These are phyloP conservation scores for Colletotrichum trifolii DNA, from an alignment of 2,329 filamentous ascomycete species.

Conservation along the genomic window DNA sequence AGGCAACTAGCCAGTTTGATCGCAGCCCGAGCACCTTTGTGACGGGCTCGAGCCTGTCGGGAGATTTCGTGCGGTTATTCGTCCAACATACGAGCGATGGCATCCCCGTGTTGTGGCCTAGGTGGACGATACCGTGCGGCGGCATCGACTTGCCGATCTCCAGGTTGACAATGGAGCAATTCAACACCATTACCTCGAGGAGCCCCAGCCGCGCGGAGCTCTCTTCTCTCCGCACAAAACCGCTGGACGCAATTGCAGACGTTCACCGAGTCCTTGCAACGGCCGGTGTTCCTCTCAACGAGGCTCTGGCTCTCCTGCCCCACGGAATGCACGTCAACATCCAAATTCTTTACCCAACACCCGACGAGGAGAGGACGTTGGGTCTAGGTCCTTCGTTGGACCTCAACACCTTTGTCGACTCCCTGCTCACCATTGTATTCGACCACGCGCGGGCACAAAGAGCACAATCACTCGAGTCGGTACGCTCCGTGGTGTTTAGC, in stretches of 20 bases:
- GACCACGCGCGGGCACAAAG: constrained; percentile 82
- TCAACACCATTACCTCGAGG: constrained; percentile 63
- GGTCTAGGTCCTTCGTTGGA: constrained; percentile 81
- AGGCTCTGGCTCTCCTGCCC: constrained; percentile 81
- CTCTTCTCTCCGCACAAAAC: constrained; percentile 55
- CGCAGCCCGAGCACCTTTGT: constrained; percentile 87
- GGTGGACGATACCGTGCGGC: constrained; percentile 81
- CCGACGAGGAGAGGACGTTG: constrained; percentile 75
- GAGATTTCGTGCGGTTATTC: constrained; percentile 92
- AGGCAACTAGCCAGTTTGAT: constrained; percentile 93
- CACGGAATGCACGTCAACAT: constrained; percentile 87
- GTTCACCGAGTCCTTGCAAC: constrained; percentile 78
- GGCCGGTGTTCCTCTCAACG: constrained; percentile 82
- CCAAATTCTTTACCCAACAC: constrained; percentile 88
- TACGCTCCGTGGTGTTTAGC: constrained; percentile 91
- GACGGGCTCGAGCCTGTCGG: constrained; percentile 93
- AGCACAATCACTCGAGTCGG: constrained; percentile 74
- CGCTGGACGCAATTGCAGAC: constrained; percentile 67
- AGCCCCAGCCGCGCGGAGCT: constrained; percentile 57
- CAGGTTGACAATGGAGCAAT: constrained; percentile 80
- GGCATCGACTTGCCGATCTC: constrained; percentile 85
- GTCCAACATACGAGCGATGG: constrained; percentile 92
- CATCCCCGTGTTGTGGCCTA: constrained; percentile 86
- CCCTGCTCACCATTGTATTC: constrained; percentile 86
- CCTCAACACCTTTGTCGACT: constrained; percentile 88